Evolutionary conservation across 2,329 filamentous ascomycete genomes (phyloP).

Genomic region (Plectosphaerella sp.): DNA sequence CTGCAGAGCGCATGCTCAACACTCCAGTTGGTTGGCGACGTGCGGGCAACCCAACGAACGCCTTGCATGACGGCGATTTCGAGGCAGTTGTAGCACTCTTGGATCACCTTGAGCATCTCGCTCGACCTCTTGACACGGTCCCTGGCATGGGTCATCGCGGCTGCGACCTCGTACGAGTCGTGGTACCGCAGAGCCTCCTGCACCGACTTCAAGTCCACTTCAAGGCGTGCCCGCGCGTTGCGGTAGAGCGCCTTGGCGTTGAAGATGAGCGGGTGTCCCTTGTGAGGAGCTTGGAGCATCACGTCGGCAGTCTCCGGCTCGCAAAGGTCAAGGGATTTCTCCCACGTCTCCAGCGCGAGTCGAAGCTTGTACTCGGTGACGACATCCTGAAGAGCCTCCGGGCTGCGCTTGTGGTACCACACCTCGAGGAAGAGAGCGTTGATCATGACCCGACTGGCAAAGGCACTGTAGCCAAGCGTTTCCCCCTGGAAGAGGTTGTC

Average conservation of each 20-base stretch:
- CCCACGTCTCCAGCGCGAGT: conserved; percentile 96
- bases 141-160: conserved; percentile 90
- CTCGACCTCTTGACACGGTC: conserved; percentile 91
- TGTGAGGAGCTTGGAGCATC: conserved; percentile 88
- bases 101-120: conserved; percentile 98
- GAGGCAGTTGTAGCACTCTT: conserved; percentile 96
- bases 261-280: conserved; percentile 93
- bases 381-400: conserved; percentile 94
- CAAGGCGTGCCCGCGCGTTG: conserved; percentile 85
- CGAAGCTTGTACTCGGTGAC: conserved; percentile 98
- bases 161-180: conserved; percentile 93
- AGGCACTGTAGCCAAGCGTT: conserved; percentile 86
- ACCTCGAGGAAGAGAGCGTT: conserved; percentile 97
- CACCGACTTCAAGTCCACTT: conserved; percentile 92
- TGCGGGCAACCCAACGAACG: conserved; percentile 96
- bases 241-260: conserved; percentile 97
- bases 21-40: conserved; percentile 97
- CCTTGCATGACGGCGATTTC: conserved; percentile 92
- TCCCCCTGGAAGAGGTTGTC: conserved; percentile 95
- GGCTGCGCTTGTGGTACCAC: conserved; percentile 98
- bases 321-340: conserved; percentile 89
- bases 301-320: conserved; percentile 87
- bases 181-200: conserved; percentile 97
- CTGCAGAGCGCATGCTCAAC: conserved; percentile 96
- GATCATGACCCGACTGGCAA: conserved; percentile 97